Evolutionary conservation across 1,139 yeast species (phyloP).

Genomic region (Suhomyces wounanorum): DNA sequence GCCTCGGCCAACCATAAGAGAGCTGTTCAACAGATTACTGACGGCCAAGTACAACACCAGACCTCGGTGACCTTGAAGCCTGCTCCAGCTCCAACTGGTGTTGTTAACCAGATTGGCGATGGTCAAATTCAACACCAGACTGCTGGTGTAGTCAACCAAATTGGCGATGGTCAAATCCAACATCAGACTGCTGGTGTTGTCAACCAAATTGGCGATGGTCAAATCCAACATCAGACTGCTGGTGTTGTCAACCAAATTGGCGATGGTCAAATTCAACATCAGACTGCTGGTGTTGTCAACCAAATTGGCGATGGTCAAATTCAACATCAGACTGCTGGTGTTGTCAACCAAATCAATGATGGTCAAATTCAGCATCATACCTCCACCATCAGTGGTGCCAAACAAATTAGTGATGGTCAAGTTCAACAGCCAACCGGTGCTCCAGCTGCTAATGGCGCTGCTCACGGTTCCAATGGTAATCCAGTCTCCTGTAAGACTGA

Average conservation of each 20-base stretch:
- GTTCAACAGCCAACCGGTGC: conserved; percentile 32
- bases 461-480: conserved; percentile 3
- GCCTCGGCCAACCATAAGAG: conserved; percentile 21
- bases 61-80: conserved; percentile 26
- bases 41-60: conserved; percentile 26
- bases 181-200: conserved; percentile 37
- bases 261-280: conserved; percentile 44
- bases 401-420: conserved; percentile 37
- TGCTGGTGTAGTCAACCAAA: conserved; percentile 30
- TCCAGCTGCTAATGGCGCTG: conserved; percentile 6
- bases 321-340: conserved; percentile 40
- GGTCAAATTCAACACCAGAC: conserved; percentile 43
- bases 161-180: conserved; percentile 45
- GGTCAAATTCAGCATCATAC: conserved; percentile 53
- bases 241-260: conserved; percentile 40
- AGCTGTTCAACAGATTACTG: conserved; percentile 31
- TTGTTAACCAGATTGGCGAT: conserved; percentile 38
- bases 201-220: conserved; percentile 47
- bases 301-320: conserved; percentile 45
- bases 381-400: conserved; percentile 33
- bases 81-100: conserved; percentile 17
- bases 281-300: conserved; percentile 26
- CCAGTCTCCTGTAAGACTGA: conserved; percentile 28
- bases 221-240: conserved; percentile 49
- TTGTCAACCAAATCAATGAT: conserved; percentile 55